These are phyloP conservation scores for Saturnispora halmiae DNA, from an alignment of 805 yeast genomes.

Conservation along the genomic window DNA sequence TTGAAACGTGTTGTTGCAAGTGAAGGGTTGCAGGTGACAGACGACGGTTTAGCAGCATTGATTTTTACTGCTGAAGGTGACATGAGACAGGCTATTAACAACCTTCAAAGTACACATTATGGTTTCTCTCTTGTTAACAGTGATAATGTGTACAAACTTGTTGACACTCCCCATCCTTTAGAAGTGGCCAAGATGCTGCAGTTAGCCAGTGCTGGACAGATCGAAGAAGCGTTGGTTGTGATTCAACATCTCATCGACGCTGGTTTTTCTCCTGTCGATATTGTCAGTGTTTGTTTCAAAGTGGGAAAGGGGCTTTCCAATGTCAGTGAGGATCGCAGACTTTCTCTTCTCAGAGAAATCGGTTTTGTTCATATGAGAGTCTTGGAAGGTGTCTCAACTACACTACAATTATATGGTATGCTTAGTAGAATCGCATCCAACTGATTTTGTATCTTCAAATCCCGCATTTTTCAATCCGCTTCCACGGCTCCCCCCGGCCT, in stretches of 20 bases:
- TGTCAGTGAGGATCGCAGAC: conserved; percentile 55
- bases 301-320: conserved; percentile 60
- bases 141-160: conserved; percentile 88
- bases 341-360: conserved; percentile 75
- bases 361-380: conserved; percentile 90
- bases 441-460: no score
- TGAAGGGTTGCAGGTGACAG: conserved; percentile 70
- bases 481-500: not conserved
- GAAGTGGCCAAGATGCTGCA: conserved; percentile 66
- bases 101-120: conserved; percentile 86
- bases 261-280: conserved; percentile 91
- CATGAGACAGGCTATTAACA: conserved; percentile 96
- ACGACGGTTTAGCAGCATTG: conserved; percentile 87
- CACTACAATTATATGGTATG: conserved; percentile 78
- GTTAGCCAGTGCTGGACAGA: conserved; percentile 20
- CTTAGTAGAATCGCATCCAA: conserved; percentile 27
- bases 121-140: conserved; percentile 90
- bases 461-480: not conserved
- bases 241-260: conserved; percentile 71
- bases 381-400: conserved; percentile 85
- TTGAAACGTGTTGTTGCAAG: conserved; percentile 57
- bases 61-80: conserved; percentile 97
- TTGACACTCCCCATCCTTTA: conserved; percentile 93
- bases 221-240: conserved; percentile 58
- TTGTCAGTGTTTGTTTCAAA: conserved; percentile 81